Evolutionary conservation across 495 filamentous ascomycete species (phyloP), one percentile per base, ranked within the genome.

Genomic region (Lentithecium fluviatile): DNA sequence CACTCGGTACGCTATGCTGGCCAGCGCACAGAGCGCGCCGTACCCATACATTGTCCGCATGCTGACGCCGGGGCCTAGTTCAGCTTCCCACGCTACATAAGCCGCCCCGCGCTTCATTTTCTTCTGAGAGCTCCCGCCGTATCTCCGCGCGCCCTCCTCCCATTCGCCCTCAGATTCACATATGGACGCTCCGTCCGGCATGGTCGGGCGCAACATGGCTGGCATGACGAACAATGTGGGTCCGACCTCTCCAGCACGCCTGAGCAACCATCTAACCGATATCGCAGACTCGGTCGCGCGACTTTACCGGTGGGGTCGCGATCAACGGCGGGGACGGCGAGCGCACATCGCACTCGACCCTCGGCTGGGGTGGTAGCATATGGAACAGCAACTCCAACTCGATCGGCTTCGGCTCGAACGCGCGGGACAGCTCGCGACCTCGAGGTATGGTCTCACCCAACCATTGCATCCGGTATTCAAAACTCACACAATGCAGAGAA

Each of bases 351-450:
- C 67, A 72, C 47, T 59, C 73, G 24, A 70, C 74, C 52, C 65
- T 75, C 19, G 80, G 79, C 74, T 84, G 83, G 75, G 77, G 70
- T 60, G 76, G 69, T 63, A 82, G 76, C 34, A 88, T 89, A 20
- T 90, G 86, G 86, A 77, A 80, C 38, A 83, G 77, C 67, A 72
- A 69, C 40, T 72, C 76, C 42, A 78, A 85, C 49, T 75, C 79
- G 56, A 75, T 74, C 66, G 76, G 75, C 24, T 81, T 86, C 43
- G 55, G 64, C 26, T 60, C 67, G 7, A 32, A 54, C 11, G 50
- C 55, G 21, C 54, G 78, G 58, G 78, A 81, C 26, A 56, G 69
- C 13, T 68, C 71, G 15, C 69, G 70, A 29, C 69, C 78, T 43
- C 76, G 75, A 75, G 79, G 80, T 81, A 69, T 17, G 40, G 21